These are phyloP conservation scores for Tolypocladium guangdongense DNA, from an alignment of 2,329 filamentous ascomycete species.

Conservation along the genomic window DNA sequence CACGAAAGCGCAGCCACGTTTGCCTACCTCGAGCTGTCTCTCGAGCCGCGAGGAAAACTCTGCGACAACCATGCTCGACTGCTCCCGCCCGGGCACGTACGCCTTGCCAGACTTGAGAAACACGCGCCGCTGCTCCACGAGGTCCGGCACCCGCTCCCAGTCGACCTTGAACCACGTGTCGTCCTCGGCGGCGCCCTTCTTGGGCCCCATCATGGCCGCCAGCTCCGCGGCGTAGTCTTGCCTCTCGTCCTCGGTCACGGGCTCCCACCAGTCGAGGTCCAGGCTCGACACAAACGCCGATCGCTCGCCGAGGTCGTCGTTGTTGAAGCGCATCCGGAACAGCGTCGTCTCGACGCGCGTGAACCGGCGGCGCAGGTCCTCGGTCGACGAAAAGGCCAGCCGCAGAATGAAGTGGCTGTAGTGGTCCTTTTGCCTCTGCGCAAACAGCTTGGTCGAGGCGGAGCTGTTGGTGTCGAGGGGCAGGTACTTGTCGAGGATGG, in stretches of 20 bases:
- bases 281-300: conserved; percentile 66
- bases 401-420: conserved; percentile 96
- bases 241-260: conserved; percentile 69
- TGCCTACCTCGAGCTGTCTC: conserved; percentile 63
- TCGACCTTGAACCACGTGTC: conserved; percentile 94
- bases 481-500: conserved; percentile 77
- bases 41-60: conserved; percentile 78
- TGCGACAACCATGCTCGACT: conserved; percentile 77
- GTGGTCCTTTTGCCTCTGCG: conserved; percentile 86
- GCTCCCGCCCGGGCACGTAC: conserved; percentile 79
- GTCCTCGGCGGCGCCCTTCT: conserved; percentile 47
- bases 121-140: conserved; percentile 71
- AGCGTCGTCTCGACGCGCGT: conserved; percentile 78
- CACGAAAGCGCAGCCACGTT: neutral
- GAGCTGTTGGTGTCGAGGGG: conserved; percentile 70
- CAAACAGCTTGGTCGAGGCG: conserved; percentile 41
- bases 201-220: conserved; percentile 31
- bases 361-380: conserved; percentile 82
- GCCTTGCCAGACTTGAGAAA: conserved; percentile 74
- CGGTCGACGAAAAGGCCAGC: conserved; percentile 82
- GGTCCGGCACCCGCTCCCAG: conserved; percentile 84
- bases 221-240: conserved; percentile 51
- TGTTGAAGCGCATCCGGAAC: conserved; percentile 70
- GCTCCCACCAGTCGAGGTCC: conserved; percentile 83
- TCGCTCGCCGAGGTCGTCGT: conserved; percentile 65